Evolutionary conservation across 2,329 filamentous ascomycete genomes (phyloP).

Genomic region (Penicillium paneum): DNA sequence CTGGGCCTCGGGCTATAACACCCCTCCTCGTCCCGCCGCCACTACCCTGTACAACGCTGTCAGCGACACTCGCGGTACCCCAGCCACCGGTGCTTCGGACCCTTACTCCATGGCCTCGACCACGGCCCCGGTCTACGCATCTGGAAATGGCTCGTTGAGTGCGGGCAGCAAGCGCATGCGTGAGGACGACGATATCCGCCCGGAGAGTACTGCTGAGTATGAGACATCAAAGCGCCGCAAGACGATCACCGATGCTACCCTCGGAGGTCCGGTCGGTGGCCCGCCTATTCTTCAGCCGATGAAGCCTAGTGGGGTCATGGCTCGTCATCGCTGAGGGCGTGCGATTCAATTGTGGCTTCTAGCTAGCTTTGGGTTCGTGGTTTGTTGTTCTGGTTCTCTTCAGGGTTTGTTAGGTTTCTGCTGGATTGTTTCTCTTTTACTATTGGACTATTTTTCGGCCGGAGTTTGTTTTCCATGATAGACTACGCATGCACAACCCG

Average conservation of each 20-base stretch:
- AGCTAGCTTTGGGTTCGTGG: constrained; percentile 7
- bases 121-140: constrained; percentile 52
- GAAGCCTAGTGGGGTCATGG: constrained; percentile 43
- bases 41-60: constrained; percentile 89
- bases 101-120: constrained; percentile 67
- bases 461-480: constrained; percentile 19
- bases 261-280: constrained; percentile 46
- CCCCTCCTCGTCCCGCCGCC: constrained; percentile 68
- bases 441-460: constrained; percentile 1
- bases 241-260: constrained; percentile 62
- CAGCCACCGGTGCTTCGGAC: constrained; percentile 65
- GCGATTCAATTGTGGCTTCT: not conserved
- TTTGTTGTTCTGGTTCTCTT: not conserved
- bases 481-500: constrained; percentile 14
- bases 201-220: constrained; percentile 60
- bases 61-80: constrained; percentile 67
- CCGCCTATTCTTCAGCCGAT: constrained; percentile 43
- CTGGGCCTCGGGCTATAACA: constrained; percentile 73
- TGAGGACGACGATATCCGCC: constrained; percentile 64
- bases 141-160: constrained; percentile 62
- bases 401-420: constrained; percentile 1
- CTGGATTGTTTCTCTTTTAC: not conserved
- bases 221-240: constrained; percentile 70
- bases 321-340: constrained; percentile 36
- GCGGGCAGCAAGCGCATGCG: constrained; percentile 59